These are phyloP conservation scores for Thermoascus crustaceus DNA, from an alignment of 2,329 filamentous ascomycete genomes.

Conservation along the genomic window DNA sequence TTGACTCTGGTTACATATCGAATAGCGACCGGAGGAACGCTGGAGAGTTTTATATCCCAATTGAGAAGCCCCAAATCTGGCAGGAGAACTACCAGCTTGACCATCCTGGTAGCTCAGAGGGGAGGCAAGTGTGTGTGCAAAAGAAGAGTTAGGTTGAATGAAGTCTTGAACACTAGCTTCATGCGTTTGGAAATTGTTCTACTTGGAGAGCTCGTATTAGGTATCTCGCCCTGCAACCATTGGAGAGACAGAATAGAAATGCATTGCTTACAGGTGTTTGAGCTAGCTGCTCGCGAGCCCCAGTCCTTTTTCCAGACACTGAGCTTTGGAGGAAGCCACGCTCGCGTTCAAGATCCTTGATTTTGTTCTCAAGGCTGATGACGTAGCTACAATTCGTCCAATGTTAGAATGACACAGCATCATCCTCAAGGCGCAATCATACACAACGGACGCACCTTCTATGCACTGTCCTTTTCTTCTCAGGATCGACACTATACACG, in stretches of 20 bases:
- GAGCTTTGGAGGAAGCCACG: slow-evolving; percentile 6
- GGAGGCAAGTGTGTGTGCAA: neutral
- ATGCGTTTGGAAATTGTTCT: neutral
- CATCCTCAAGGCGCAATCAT: neutral
- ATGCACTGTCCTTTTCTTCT: slow-evolving; percentile 20
- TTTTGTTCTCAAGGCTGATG: slow-evolving; percentile 17
- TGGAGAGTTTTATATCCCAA: neutral
- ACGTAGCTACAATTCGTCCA: slow-evolving; percentile 26
- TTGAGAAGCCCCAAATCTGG: neutral
- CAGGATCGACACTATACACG: slow-evolving; percentile 20
- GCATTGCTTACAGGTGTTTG: neutral
- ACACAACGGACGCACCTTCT: slow-evolving; percentile 8
- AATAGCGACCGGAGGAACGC: too few relatives aligned
- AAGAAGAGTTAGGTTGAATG: neutral
- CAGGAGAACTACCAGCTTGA: neutral
- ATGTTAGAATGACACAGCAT: too few relatives aligned
- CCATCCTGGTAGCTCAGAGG: neutral
- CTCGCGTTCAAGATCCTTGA: slow-evolving; percentile 16
- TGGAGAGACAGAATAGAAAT: neutral
- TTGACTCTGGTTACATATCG: neutral
- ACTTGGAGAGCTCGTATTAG: too few relatives aligned
- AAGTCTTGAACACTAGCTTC: neutral
- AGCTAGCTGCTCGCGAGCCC: slow-evolving; percentile 10
- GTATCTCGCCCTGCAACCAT: too few relatives aligned
- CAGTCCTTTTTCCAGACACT: neutral